Evolutionary conservation across 805 yeast species (phyloP).

Genomic region (Pichia rugopelliculosa): DNA sequence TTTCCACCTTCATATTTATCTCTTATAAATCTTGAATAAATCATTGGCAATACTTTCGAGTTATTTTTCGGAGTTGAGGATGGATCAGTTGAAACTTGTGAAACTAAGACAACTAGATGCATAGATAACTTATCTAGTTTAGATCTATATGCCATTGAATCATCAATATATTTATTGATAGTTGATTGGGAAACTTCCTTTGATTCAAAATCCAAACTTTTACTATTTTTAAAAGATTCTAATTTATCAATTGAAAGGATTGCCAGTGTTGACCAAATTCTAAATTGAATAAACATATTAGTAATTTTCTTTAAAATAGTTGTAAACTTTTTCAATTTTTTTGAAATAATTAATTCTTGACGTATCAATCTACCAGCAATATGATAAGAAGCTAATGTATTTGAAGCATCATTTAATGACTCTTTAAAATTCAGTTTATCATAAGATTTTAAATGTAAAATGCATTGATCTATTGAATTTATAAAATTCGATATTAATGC

Average conservation of each 20-base stretch:
- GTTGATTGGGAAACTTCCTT: neutral
- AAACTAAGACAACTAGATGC: neutral
- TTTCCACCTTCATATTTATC: slow-evolving; percentile 72
- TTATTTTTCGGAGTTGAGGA: slow-evolving; percentile 5
- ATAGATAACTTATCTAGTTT: slow-evolving; percentile 3
- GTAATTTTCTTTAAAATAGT: slow-evolving; percentile 46
- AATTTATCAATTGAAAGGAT: neutral
- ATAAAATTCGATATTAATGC: slow-evolving; percentile 42
- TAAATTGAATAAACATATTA: slow-evolving; percentile 51
- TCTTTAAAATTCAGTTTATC: slow-evolving; percentile 46
- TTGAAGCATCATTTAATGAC: slow-evolving; percentile 47
- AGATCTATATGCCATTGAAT: neutral
- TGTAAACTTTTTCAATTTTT: slow-evolving; percentile 40
- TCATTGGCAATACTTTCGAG: slow-evolving; percentile 43
- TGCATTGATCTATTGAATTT: slow-evolving; percentile 39
- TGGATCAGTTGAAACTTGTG: neutral
- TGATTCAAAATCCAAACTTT: neutral
- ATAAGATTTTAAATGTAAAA: slow-evolving; percentile 43
- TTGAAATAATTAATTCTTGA: slow-evolving; percentile 41
- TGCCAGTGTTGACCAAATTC: slow-evolving; percentile 35
- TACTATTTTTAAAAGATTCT: neutral
- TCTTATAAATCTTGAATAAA: slow-evolving; percentile 60
- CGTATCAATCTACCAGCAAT: slow-evolving; percentile 47
- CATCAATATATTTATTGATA: neutral
- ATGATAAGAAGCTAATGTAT: slow-evolving; percentile 45